phyloP scores from a whole-genome alignment of 352 stramenopile genomes.

The Plasmopara viticola region DNA sequence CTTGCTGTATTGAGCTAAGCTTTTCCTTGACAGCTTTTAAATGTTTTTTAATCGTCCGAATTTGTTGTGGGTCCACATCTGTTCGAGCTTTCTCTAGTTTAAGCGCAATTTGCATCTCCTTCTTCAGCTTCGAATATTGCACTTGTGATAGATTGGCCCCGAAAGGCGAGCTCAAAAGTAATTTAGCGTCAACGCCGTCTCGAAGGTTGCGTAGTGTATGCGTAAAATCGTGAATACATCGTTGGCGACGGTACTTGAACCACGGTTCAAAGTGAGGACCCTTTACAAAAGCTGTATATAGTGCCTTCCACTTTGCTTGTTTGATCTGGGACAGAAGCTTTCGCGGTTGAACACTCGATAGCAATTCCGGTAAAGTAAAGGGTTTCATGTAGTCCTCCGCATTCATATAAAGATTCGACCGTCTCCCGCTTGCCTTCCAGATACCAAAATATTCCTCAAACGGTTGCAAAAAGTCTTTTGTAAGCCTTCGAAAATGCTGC shows the following conservation, averaged over 20 bases:
- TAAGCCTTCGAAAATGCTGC: slow-evolving; percentile 83
- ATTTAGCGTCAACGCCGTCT: slow-evolving; percentile 28
- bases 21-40: slow-evolving; percentile 41
- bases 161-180: slow-evolving; percentile 37
- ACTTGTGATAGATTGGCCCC: slow-evolving; percentile 38
- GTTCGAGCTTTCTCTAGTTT: slow-evolving; percentile 27
- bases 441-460: slow-evolving; percentile 86
- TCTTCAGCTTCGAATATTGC: slow-evolving; percentile 39
- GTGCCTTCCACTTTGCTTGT: slow-evolving; percentile 49
- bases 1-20: slow-evolving; percentile 24
- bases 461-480: slow-evolving; percentile 77
- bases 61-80: slow-evolving; percentile 33
- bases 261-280: slow-evolving; percentile 73
- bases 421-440: slow-evolving; percentile 51
- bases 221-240: slow-evolving; percentile 64
- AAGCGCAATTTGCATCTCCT: slow-evolving; percentile 41
- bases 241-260: slow-evolving; percentile 61
- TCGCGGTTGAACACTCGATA: slow-evolving; percentile 45
- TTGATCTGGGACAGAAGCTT: slow-evolving; percentile 61
- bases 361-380: slow-evolving; percentile 48
- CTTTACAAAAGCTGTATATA: slow-evolving; percentile 68
- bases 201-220: slow-evolving; percentile 51
- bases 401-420: slow-evolving; percentile 65
- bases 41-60: slow-evolving; percentile 42
- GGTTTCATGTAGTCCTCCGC: slow-evolving; percentile 69